phyloP scores from a whole-genome alignment of 2,329 filamentous ascomycete genomes.

The Huntiella bhutanensis region DNA sequence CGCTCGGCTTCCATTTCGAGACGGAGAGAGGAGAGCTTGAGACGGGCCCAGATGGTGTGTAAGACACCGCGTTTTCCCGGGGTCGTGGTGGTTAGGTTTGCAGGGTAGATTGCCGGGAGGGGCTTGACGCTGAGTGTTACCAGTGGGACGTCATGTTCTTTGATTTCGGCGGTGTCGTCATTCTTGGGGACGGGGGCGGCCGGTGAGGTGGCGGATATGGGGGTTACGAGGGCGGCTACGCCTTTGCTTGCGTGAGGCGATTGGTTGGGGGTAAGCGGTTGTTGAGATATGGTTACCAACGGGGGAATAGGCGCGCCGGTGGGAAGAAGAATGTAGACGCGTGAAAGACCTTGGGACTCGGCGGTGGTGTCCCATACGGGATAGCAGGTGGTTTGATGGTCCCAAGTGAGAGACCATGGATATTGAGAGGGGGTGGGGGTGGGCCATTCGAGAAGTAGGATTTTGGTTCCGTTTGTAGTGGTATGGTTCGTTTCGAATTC shows the following conservation, averaged over 20 bases:
- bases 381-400: conserved; percentile 45
- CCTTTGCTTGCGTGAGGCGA: conserved; percentile 8
- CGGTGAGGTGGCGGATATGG: conserved; percentile 12
- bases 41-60: conserved; percentile 81
- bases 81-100: conserved; percentile 45
- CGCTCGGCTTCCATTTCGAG: conserved; percentile 60
- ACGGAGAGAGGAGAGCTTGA: conserved; percentile 54
- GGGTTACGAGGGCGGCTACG: conserved; percentile 6
- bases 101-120: conserved; percentile 70
- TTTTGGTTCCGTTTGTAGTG: conserved; percentile 71
- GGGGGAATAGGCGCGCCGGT: conserved; percentile 53
- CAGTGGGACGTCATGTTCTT: not conserved
- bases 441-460: conserved; percentile 87
- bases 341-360: conserved; percentile 25
- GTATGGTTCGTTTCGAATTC: conserved; percentile 57
- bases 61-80: conserved; percentile 63
- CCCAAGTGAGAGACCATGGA: conserved; percentile 63
- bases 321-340: conserved; percentile 66
- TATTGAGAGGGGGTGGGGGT: conserved; percentile 13
- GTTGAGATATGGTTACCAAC: conserved; percentile 39
- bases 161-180: not conserved
- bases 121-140: conserved; percentile 45
- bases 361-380: conserved; percentile 26
- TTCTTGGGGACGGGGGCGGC: conserved; percentile 14
- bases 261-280: conserved; percentile 19